Percentiles rank a stretch among this genome's conserved stretches.
These are phyloP conservation scores for Rhamnella rubrinervis DNA, from an alignment of 331 rosid species.

Conservation along the genomic window DNA sequence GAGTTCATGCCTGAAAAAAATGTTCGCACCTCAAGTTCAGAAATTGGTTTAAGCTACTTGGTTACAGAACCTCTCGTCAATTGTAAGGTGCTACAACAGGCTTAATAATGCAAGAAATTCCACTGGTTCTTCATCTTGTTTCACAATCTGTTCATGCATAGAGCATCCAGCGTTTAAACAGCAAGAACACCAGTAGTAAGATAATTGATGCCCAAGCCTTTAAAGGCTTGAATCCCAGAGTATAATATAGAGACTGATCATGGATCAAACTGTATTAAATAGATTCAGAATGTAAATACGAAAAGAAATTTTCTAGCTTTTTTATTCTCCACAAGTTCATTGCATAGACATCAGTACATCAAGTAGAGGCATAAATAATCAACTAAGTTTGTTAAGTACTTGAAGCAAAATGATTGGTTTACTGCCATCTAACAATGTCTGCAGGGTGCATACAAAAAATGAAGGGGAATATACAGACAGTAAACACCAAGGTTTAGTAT, in stretches of 20 bases:
- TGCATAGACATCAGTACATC: background rate
- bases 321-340: background rate
- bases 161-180: constrained; percentile 16
- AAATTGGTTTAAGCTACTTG: constrained; percentile 23
- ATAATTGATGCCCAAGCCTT: constrained; percentile 14
- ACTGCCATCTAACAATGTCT: background rate
- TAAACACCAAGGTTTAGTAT: background rate
- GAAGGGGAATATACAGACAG: background rate
- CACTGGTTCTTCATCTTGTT: constrained; percentile 74
- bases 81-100: constrained; percentile 47
- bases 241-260: background rate
- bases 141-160: constrained; percentile 49
- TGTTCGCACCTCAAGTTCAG: constrained; percentile 29
- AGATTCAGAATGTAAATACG: background rate
- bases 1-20: constrained; percentile 41
- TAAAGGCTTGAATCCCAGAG: background rate
- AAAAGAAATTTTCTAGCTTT: background rate
- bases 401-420: background rate
- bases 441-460: background rate
- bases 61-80: constrained; percentile 28
- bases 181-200: constrained; percentile 3
- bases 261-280: background rate
- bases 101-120: constrained; percentile 66
- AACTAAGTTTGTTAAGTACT: background rate
- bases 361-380: no score